A percentile compares a stretch with the other conserved stretches of the same genome.
Conservation (phyloP, 1,139 yeast species). For the Blastobotrys raffinosifermentans region DNA sequence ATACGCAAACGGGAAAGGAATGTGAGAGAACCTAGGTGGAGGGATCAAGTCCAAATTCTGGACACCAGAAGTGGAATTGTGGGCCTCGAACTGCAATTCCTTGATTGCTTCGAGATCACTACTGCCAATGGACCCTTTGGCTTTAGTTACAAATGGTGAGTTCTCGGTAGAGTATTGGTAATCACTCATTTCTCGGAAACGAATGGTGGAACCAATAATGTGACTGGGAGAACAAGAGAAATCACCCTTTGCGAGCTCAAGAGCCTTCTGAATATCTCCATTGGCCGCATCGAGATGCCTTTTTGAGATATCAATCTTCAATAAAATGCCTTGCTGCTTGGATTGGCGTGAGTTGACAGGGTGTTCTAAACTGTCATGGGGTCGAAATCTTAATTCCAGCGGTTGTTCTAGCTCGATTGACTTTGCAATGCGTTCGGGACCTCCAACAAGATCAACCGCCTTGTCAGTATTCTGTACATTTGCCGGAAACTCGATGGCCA, state of each 20-base stretch:
- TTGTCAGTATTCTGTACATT: constrained; percentile 54
- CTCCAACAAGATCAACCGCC: constrained; percentile 78
- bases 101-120: constrained; percentile 40
- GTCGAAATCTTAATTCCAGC: constrained; percentile 60
- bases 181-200: constrained; percentile 83
- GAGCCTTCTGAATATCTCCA: constrained; percentile 49
- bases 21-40: constrained; percentile 76
- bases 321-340: constrained; percentile 55
- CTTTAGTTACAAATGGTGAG: constrained; percentile 43
- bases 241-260: constrained; percentile 30
- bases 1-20: constrained; percentile 72
- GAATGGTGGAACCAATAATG: constrained; percentile 61
- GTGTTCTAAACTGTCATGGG: constrained; percentile 70
- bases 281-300: constrained; percentile 43
- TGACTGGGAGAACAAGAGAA: constrained; percentile 56
- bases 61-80: constrained; percentile 24
- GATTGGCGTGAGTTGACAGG: constrained; percentile 52
- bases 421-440: constrained; percentile 41
- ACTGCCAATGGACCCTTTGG: constrained; percentile 37
- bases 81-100: constrained; percentile 28
- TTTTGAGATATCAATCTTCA: constrained; percentile 68
- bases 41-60: constrained; percentile 69
- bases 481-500: constrained; percentile 66
- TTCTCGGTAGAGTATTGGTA: constrained; percentile 68
- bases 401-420: constrained; percentile 32